phyloP scores from a whole-genome alignment of 108 stramenopile species.

The Nannochloropsis salina region DNA sequence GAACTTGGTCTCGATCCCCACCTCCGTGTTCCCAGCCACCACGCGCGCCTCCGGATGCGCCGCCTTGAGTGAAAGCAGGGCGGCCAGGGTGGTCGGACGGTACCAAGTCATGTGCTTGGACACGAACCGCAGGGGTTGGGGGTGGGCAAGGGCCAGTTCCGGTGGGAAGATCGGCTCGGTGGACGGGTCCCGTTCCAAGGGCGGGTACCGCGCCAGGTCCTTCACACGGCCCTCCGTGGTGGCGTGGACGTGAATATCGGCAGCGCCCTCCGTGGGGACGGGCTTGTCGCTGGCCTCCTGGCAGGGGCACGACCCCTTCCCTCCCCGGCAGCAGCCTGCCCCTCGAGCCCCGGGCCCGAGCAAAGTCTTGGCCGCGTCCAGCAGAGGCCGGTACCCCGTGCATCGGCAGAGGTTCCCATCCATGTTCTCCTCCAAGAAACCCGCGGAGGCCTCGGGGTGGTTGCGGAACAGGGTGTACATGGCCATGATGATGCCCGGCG shows the following conservation, averaged over 20 bases:
- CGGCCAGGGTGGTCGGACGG: constrained; percentile 67
- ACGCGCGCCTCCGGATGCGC: constrained; percentile 66
- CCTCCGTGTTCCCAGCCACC: constrained; percentile 89
- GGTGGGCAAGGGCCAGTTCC: constrained; percentile 40
- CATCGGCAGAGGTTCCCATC: constrained; percentile 94
- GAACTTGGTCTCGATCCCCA: constrained; percentile 57
- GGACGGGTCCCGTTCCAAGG: constrained; percentile 23
- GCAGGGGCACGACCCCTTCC: constrained; percentile 44
- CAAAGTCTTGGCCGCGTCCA: constrained; percentile 76
- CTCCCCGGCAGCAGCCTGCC: constrained; percentile 36
- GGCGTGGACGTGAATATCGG: constrained; percentile 26
- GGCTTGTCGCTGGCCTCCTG: constrained; percentile 23
- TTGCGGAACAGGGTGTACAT: constrained; percentile 69
- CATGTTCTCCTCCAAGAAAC: constrained; percentile 74
- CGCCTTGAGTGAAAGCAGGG: constrained; percentile 67
- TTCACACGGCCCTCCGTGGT: neutral
- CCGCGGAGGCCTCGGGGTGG: constrained; percentile 43
- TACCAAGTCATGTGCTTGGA: constrained; percentile 68
- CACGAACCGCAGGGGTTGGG: constrained; percentile 25
- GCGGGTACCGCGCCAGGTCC: constrained; percentile 22
- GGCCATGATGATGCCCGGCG: constrained; percentile 87
- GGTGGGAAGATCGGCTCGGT: constrained; percentile 53
- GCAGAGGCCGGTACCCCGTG: constrained; percentile 90
- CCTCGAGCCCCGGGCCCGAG: constrained; percentile 26
- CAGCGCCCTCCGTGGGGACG: neutral